Conservation (phyloP, 176 grass and related monocot species). For the Coix lacrymajobi region DNA sequence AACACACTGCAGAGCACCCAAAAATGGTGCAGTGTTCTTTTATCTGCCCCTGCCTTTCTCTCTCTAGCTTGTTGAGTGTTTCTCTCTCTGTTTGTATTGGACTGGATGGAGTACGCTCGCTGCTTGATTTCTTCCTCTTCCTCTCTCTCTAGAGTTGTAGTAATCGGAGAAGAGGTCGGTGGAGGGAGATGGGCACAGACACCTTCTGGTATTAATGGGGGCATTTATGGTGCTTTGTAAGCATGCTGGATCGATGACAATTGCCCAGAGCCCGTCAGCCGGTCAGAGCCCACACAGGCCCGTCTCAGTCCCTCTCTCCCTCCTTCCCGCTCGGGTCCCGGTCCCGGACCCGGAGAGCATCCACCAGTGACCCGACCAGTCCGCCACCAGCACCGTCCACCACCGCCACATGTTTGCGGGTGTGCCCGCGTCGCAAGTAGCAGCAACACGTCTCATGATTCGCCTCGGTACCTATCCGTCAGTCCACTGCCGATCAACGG, state of each 20-base stretch:
- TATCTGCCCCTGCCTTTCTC: neutral
- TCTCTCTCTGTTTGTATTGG: constrained; percentile 21
- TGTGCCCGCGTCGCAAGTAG: neutral
- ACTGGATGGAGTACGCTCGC: neutral
- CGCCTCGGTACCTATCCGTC: neutral
- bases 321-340: neutral
- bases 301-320: too few relatives aligned
- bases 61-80: neutral
- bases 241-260: constrained; percentile 45
- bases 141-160: too few relatives aligned
- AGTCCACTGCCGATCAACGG: neutral
- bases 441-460: neutral
- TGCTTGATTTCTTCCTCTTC: too few relatives aligned
- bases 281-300: neutral
- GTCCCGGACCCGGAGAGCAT: neutral
- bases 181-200: constrained; percentile 15
- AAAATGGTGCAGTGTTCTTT: constrained; percentile 16
- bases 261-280: constrained; percentile 21
- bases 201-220: constrained; percentile 55
- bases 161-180: constrained; percentile 9
- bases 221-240: constrained; percentile 72
- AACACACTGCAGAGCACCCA: constrained; percentile 3
- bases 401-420: neutral
- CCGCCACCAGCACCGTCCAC: too few relatives aligned
- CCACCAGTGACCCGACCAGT: neutral